Evolutionary conservation across 1,139 yeast genomes (phyloP).

Genomic region (Zygoascus sp.): DNA sequence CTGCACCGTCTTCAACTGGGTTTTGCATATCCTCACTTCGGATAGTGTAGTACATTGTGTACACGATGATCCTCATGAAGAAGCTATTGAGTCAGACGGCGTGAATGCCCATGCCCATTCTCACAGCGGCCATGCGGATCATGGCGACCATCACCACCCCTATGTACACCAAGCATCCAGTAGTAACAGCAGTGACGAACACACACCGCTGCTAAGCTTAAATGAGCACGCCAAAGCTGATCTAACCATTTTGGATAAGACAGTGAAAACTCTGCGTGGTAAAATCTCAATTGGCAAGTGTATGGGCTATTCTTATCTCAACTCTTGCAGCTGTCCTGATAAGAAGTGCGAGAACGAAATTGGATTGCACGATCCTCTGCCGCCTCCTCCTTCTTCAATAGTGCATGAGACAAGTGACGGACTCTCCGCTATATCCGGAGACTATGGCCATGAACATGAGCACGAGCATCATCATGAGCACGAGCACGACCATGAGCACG

Average conservation of each 20-base stretch:
- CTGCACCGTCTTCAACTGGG: slow-evolving; percentile 52
- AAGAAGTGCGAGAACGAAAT: slow-evolving; percentile 10
- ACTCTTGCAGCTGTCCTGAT: slow-evolving; percentile 15
- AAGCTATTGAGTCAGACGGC: slow-evolving; percentile 57
- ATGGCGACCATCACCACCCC: slow-evolving; percentile 17
- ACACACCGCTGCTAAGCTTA: slow-evolving; percentile 18
- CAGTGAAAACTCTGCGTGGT: slow-evolving; percentile 27
- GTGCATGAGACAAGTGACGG: not conserved
- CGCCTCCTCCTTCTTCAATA: slow-evolving; percentile 3
- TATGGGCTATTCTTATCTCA: slow-evolving; percentile 42
- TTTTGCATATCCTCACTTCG: slow-evolving; percentile 70
- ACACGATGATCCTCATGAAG: slow-evolving; percentile 39
- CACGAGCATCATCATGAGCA: slow-evolving; percentile 8
- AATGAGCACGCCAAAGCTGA: slow-evolving; percentile 1
- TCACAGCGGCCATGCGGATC: slow-evolving; percentile 1
- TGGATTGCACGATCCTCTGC: slow-evolving; percentile 11
- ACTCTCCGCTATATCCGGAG: not conserved
- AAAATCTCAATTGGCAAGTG: slow-evolving; percentile 45
- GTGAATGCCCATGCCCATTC: slow-evolving; percentile 21
- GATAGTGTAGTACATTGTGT: slow-evolving; percentile 84
- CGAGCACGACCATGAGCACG: slow-evolving; percentile 11
- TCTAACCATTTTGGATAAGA: slow-evolving; percentile 28
- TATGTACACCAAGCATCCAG: not conserved
- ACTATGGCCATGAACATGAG: slow-evolving; percentile 9
- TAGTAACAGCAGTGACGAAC: slow-evolving; percentile 13